Base-by-base conservation (phyloP, 306 rosid species). In the Begonia loranthoides region DNA sequence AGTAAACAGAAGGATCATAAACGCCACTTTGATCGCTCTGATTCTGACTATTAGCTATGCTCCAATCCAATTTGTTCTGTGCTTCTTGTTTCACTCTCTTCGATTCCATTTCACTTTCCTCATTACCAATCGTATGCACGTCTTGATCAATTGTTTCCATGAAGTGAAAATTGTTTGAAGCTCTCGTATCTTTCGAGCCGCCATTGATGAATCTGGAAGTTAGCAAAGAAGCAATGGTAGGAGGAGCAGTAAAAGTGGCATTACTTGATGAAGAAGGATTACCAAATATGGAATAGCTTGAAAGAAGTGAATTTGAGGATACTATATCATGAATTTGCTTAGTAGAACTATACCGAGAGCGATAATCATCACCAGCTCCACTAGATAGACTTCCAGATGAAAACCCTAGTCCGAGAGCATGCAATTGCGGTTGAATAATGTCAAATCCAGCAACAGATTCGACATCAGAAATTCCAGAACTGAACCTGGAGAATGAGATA, bases 71-170 rank as follows among this genome's bases (percentile, higher is more conserved):
- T 66, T 73, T 77, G 54, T 66, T 68, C 46, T 69, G 75, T 5
- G 63, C 69, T 55, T 84, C 95, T 4, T 59, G 71, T 78, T 84
- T 88, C 76, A 71, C 87, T 40, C 58, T 71, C 64, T 81, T 88
- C 45, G 45, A 61, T 9, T 33, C 52, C 36, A 57, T 55, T 41
- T 19, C 60, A 15, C 22, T 60, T 9, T 66, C 68, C 0, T 57
- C 53, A 21, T 55, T 51, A 12, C 60, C 74, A 1, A 44, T 56
- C 58, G 67, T 53, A 13, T 73, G 81, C 44, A 73, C 49, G 48
- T 67, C 78, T 44, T 55, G 50, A 2, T 81, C 82, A 21, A 79
- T 68, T 11, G 87, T 72, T 19, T 67, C 56, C 15, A 76, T 39
- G 15, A 70, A 63, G 14, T 69, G 80, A 21, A 77, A 81, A 48